Conservation (phyloP, 2,329 filamentous ascomycete species). For the Lasiodiplodia gonubiensis region DNA sequence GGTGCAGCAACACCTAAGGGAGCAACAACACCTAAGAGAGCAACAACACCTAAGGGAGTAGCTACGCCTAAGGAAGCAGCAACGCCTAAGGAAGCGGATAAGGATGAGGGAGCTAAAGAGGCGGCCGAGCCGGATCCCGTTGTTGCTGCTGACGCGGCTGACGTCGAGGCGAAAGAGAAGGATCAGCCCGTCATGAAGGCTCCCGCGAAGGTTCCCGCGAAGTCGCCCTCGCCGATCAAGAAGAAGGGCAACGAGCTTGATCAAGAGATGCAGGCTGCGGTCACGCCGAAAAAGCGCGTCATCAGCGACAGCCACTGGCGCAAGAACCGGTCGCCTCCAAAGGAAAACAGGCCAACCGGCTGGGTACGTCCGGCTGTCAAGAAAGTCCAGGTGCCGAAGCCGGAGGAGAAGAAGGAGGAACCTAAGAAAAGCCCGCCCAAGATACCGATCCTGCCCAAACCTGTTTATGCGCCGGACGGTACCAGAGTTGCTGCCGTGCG, state of each 20-base stretch:
- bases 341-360: slow-evolving; percentile 43
- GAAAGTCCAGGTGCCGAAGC: slow-evolving; percentile 31
- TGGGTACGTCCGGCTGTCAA: slow-evolving; percentile 45
- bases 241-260: slow-evolving; percentile 47
- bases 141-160: background rate
- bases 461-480: slow-evolving; percentile 23
- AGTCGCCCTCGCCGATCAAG: slow-evolving; percentile 27
- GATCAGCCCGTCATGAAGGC: slow-evolving; percentile 32
- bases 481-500: slow-evolving; percentile 22
- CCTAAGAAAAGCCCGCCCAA: slow-evolving; percentile 27
- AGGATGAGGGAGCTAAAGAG: background rate
- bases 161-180: slow-evolving; percentile 19
- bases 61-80: slow-evolving; percentile 13
- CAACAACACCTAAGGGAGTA: background rate
- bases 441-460: slow-evolving; percentile 18
- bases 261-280: slow-evolving; percentile 56
- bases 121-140: background rate
- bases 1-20: background rate
- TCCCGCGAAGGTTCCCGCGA: slow-evolving; percentile 1
- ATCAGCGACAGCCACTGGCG: slow-evolving; percentile 91
- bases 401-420: slow-evolving; percentile 19
- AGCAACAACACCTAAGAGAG: background rate
- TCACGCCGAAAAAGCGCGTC: slow-evolving; percentile 85
- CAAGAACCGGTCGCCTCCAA: slow-evolving; percentile 57
- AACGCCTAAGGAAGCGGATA: slow-evolving; percentile 3